phyloP scores from a whole-genome alignment of 495 filamentous ascomycete genomes.

The Podospora appendiculata region DNA sequence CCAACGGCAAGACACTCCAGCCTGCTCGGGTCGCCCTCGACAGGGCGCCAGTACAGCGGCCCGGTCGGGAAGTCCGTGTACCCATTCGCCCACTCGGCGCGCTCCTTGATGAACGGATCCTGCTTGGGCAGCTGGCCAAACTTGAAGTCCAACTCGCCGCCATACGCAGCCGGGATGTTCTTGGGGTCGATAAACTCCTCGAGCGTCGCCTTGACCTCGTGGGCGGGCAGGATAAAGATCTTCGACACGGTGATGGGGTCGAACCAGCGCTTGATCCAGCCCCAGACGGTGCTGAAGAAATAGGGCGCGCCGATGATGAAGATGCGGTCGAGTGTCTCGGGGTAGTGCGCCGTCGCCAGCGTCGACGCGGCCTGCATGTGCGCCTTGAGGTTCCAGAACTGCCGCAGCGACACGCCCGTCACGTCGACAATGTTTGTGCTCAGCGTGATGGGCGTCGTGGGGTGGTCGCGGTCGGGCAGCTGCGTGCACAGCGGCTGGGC shows the following conservation, averaged over 20 bases:
- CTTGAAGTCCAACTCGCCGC: conserved; percentile 72
- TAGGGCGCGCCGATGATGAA: conserved; percentile 84
- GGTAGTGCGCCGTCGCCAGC: conserved; percentile 86
- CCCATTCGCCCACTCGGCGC: conserved; percentile 42
- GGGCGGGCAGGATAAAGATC: conserved; percentile 73
- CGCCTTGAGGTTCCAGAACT: conserved; percentile 85
- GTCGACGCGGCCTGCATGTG: conserved; percentile 88
- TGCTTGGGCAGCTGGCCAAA: conserved; percentile 65
- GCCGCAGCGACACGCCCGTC: conserved; percentile 71
- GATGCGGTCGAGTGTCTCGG: conserved; percentile 80
- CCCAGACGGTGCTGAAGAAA: conserved; percentile 92
- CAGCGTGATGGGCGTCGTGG: conserved; percentile 72
- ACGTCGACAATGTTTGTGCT: conserved; percentile 89
- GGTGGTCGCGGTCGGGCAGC: conserved; percentile 57
- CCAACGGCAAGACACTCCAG: conserved; percentile 42
- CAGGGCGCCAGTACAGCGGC: conserved; percentile 39
- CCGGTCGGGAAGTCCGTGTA: conserved; percentile 38
- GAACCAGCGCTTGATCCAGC: conserved; percentile 94
- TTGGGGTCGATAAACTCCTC: conserved; percentile 69
- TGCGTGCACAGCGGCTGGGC: conserved; percentile 74
- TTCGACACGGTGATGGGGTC: conserved; percentile 89
- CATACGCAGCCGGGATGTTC: conserved; percentile 78
- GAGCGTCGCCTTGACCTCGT: conserved; percentile 66
- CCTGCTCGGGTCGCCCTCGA: conserved; percentile 26
- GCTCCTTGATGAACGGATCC: conserved; percentile 50